These are phyloP conservation scores for Dothistroma pini DNA, from an alignment of 2,329 filamentous ascomycete species.

Conservation along the genomic window DNA sequence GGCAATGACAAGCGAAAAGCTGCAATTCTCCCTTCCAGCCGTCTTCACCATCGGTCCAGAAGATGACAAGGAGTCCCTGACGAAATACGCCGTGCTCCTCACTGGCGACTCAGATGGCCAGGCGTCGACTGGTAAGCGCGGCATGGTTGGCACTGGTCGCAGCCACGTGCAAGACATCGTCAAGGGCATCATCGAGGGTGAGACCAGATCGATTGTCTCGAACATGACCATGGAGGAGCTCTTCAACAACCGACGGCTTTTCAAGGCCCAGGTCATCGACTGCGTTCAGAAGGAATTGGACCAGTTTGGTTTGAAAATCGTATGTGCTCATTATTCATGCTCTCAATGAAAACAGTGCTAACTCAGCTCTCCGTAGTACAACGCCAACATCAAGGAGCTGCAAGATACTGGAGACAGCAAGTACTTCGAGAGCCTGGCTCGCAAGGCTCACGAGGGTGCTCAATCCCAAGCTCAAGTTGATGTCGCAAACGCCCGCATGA, in stretches of 20 bases:
- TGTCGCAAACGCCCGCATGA: slow-evolving; percentile 55
- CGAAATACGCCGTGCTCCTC: slow-evolving; percentile 75
- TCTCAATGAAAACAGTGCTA: neutral
- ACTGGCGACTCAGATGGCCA: slow-evolving; percentile 58
- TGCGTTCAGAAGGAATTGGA: slow-evolving; percentile 74
- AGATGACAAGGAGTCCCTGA: slow-evolving; percentile 64
- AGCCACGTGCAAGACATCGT: slow-evolving; percentile 78
- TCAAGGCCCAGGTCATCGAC: slow-evolving; percentile 49
- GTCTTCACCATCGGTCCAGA: slow-evolving; percentile 84
- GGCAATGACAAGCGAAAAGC: slow-evolving; percentile 86
- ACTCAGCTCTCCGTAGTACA: slow-evolving; percentile 43
- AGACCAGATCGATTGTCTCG: slow-evolving; percentile 76
- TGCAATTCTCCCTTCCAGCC: slow-evolving; percentile 76
- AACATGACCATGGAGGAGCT: slow-evolving; percentile 94
- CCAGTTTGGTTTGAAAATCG: slow-evolving; percentile 65
- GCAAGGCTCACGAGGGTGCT: slow-evolving; percentile 81
- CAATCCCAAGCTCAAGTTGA: slow-evolving; percentile 71
- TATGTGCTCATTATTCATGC: neutral
- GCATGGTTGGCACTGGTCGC: slow-evolving; percentile 44
- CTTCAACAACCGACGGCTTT: slow-evolving; percentile 58
- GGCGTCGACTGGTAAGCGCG: slow-evolving; percentile 31
- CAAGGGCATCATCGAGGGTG: slow-evolving; percentile 86
- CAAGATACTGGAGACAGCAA: slow-evolving; percentile 77
- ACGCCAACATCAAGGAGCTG: slow-evolving; percentile 80
- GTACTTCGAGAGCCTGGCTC: slow-evolving; percentile 77